Conservation (phyloP, 192 early-diverging fungal genomes). For the Linnemannia hyalina region DNA sequence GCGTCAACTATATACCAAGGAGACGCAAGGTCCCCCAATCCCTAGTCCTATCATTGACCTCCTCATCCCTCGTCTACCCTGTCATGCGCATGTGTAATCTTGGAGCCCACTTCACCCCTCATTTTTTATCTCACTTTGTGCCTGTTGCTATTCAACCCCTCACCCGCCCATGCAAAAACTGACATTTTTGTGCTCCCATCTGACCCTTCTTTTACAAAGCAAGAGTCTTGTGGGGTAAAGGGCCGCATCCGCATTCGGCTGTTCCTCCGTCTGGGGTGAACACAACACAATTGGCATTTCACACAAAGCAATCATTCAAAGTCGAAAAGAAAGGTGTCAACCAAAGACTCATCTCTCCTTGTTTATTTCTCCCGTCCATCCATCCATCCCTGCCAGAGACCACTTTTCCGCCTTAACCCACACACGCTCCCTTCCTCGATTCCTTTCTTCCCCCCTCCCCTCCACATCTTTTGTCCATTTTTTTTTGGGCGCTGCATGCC, state of each 20-base stretch:
- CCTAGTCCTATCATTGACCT: background rate
- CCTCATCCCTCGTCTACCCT: background rate
- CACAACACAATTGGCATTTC: background rate
- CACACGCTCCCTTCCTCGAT: background rate
- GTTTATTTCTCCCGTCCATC: background rate
- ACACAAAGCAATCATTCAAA: background rate
- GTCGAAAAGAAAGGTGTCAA: background rate
- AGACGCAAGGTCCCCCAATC: background rate
- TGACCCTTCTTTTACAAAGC: background rate
- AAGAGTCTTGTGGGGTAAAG: background rate
- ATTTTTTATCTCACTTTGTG: background rate
- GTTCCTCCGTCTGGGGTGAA: background rate
- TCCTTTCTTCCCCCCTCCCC: background rate
- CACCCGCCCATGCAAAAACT: background rate
- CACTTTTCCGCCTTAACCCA: background rate
- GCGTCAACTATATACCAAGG: background rate
- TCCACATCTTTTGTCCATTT: background rate
- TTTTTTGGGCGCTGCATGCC: background rate
- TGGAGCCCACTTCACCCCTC: background rate
- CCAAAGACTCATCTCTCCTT: background rate
- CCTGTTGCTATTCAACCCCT: background rate
- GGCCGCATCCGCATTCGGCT: background rate
- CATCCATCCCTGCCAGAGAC: too few species aligned
- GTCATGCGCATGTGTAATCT: background rate
- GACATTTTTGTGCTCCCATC: background rate